phyloP scores from a whole-genome alignment of 2,329 filamentous ascomycete genomes.

The Botrytis elliptica region DNA sequence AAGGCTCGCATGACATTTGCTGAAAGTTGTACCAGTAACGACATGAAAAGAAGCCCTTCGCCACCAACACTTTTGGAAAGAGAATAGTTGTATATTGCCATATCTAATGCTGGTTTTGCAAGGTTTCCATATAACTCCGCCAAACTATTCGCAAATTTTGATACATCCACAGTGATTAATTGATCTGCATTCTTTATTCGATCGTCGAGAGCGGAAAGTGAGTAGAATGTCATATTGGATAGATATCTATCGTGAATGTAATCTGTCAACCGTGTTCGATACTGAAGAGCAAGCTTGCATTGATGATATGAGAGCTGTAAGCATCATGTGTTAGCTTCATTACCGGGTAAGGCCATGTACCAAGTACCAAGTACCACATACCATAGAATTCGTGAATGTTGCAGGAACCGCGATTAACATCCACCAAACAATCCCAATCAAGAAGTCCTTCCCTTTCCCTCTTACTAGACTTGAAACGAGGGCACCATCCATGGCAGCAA shows the following conservation, averaged over 20 bases:
- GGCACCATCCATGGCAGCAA: constrained; percentile 91
- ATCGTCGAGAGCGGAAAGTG: constrained; percentile 90
- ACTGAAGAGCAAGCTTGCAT: constrained; percentile 88
- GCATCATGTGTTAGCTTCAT: constrained; percentile 22
- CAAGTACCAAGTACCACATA: constrained; percentile 45
- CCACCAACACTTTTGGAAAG: constrained; percentile 93
- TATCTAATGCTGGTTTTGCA: constrained; percentile 90
- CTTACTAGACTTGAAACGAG: constrained; percentile 90
- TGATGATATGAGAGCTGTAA: constrained; percentile 88
- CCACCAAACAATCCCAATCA: constrained; percentile 92
- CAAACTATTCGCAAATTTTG: constrained; percentile 91
- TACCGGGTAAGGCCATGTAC: not conserved
- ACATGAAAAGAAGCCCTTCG: constrained; percentile 95
- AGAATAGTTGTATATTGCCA: constrained; percentile 95
- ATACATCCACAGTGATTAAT: constrained; percentile 92
- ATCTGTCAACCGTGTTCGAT: constrained; percentile 89
- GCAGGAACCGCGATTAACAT: constrained; percentile 95
- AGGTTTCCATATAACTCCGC: constrained; percentile 96
- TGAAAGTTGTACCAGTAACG: constrained; percentile 86
- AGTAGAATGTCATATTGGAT: constrained; percentile 97
- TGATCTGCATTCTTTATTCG: constrained; percentile 98
- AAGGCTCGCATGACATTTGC: constrained; percentile 88
- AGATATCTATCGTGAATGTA: constrained; percentile 94
- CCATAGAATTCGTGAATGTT: constrained; percentile 98
- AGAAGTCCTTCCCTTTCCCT: constrained; percentile 85